Evolutionary conservation across 2,329 filamentous ascomycete species (phyloP).

Genomic region (Sporothrix humicola): DNA sequence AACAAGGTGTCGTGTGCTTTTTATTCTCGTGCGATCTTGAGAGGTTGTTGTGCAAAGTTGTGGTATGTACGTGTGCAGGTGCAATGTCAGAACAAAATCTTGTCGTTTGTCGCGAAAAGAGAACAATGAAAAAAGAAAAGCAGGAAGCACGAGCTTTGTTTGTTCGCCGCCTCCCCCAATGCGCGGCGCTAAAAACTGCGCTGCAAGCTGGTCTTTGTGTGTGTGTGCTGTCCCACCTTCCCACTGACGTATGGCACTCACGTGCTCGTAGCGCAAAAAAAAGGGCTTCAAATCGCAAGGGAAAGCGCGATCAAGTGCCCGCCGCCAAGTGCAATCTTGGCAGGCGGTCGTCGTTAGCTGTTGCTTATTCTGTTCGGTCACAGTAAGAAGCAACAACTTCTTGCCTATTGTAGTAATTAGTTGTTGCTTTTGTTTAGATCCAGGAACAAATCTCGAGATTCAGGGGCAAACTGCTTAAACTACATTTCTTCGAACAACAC

Average conservation of each 20-base stretch:
- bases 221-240: constrained; percentile 6
- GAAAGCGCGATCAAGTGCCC: not conserved
- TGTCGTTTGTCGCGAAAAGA: not conserved
- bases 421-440: not conserved
- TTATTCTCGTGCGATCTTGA: not conserved
- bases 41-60: not conserved
- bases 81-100: not conserved
- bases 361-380: constrained; percentile 14
- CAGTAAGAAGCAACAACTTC: not conserved
- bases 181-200: constrained; percentile 13
- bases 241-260: constrained; percentile 27
- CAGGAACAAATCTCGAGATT: not conserved
- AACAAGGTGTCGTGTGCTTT: not conserved
- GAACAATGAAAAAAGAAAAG: constrained; percentile 1
- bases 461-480: not conserved
- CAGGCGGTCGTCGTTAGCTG: constrained; percentile 14
- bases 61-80: not conserved
- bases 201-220: not conserved
- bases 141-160: constrained; percentile 21
- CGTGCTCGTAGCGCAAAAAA: constrained; percentile 9
- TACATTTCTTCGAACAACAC: not conserved
- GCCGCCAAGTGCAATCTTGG: constrained; percentile 13
- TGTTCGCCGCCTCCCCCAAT: constrained; percentile 3
- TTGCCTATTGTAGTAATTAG: constrained; percentile 5
- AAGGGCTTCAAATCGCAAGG: not conserved